Conservation (phyloP, 2,329 filamentous ascomycete species). For the Penicillium brevicompactum region DNA sequence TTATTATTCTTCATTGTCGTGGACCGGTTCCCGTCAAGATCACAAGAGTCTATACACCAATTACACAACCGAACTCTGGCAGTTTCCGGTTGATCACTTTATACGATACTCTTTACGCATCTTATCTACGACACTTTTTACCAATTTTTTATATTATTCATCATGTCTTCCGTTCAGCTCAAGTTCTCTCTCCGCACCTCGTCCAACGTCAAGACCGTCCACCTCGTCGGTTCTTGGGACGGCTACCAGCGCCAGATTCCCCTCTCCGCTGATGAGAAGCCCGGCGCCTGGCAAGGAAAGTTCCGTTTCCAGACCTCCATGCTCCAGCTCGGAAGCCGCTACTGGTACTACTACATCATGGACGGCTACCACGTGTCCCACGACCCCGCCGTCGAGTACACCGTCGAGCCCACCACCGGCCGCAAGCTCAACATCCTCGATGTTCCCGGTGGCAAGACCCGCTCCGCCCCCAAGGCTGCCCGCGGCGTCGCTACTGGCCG, state of each 20-base stretch:
- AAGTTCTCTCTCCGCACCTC: slow-evolving; percentile 96
- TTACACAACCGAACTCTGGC: slow-evolving; percentile 28
- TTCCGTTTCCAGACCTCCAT: slow-evolving; percentile 92
- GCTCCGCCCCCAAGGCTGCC: slow-evolving; percentile 37
- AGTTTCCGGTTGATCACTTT: slow-evolving; percentile 26
- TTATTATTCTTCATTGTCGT: slow-evolving; percentile 31
- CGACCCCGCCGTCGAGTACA: slow-evolving; percentile 87
- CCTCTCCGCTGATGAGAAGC: slow-evolving; percentile 87
- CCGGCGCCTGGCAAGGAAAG: slow-evolving; percentile 90
- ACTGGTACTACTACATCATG: slow-evolving; percentile 99
- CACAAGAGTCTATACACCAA: slow-evolving; percentile 14
- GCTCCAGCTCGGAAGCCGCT: slow-evolving; percentile 84
- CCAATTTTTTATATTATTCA: slow-evolving; percentile 20
- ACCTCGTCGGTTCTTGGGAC: slow-evolving; percentile 97
- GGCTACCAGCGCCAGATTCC: slow-evolving; percentile 93
- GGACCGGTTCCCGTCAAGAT: slow-evolving; percentile 31
- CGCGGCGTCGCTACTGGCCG: slow-evolving; percentile 80
- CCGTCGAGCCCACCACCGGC: slow-evolving; percentile 92
- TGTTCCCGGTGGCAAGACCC: slow-evolving; percentile 65
- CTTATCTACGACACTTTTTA: slow-evolving; percentile 26
- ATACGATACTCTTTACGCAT: slow-evolving; percentile 22
- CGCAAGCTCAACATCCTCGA: slow-evolving; percentile 98
- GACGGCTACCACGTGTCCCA: slow-evolving; percentile 98
- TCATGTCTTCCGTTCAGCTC: slow-evolving; percentile 87
- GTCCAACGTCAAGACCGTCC: slow-evolving; percentile 94